Conservation (phyloP, 2,329 filamentous ascomycete species). For the Fusarium acutatum region DNA sequence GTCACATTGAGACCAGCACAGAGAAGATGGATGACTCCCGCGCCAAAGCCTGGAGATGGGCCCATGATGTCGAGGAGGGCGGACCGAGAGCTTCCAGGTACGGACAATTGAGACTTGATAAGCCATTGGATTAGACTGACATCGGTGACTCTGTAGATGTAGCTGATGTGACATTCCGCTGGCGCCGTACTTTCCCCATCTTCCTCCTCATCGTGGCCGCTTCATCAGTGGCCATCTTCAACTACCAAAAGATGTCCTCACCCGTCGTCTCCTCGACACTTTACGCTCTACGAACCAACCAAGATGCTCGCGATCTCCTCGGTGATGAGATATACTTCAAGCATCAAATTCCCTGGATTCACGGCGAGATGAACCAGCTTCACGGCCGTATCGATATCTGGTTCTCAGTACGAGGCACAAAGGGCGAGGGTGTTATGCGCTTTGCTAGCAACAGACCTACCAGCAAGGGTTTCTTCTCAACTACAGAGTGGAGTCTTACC, state of each 20-base stretch:
- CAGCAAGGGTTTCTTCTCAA: conserved; percentile 76
- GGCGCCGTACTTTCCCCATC: conserved; percentile 79
- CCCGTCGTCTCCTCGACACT: conserved; percentile 87
- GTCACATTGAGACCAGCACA: conserved; percentile 41
- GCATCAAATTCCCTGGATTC: conserved; percentile 82
- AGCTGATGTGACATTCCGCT: conserved; percentile 61
- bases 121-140: background rate
- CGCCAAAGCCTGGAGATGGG: conserved; percentile 67
- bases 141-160: conserved; percentile 46
- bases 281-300: conserved; percentile 87
- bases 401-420: conserved; percentile 87
- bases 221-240: conserved; percentile 90
- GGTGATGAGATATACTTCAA: conserved; percentile 89
- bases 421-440: conserved; percentile 74
- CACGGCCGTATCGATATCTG: conserved; percentile 88
- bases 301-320: conserved; percentile 76
- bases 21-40: conserved; percentile 60
- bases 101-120: background rate
- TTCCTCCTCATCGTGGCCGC: conserved; percentile 77
- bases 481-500: conserved; percentile 87
- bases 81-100: conserved; percentile 73
- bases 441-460: conserved; percentile 78
- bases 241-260: conserved; percentile 96
- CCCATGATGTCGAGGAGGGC: conserved; percentile 71
- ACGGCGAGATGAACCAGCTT: conserved; percentile 90